A percentile compares a stretch with the other conserved stretches of the same genome.
These are phyloP conservation scores for Hortiboletus campestris DNA, from an alignment of 768 basidiomycete species.

Conservation along the genomic window DNA sequence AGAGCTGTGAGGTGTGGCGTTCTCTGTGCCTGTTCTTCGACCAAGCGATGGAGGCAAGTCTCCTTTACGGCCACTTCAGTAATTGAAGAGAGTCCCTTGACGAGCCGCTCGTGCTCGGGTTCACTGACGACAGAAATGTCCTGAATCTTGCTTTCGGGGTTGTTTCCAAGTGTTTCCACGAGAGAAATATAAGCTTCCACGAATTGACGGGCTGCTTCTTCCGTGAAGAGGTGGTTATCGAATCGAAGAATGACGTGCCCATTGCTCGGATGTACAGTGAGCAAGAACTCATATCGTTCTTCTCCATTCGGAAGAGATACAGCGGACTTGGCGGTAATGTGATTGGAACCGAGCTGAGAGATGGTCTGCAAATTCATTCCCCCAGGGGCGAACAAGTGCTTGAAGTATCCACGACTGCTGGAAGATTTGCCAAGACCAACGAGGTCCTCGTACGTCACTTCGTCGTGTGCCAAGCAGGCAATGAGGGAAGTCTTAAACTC, in stretches of 20 bases:
- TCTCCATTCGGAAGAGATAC: conserved; percentile 29
- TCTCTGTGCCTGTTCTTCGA: conserved; percentile 17
- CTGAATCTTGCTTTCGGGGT: conserved; percentile 12
- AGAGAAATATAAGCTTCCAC: conserved; percentile 30
- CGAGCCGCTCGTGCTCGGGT: conserved; percentile 15
- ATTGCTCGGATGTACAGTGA: conserved; percentile 25
- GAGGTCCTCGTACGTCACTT: conserved; percentile 32
- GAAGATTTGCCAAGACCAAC: conserved; percentile 27
- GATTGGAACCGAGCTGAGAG: conserved; percentile 18
- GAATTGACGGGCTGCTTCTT: conserved; percentile 29
- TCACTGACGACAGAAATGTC: conserved; percentile 17
- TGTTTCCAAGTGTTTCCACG: conserved; percentile 22
- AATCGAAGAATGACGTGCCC: conserved; percentile 29
- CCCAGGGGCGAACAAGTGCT: conserved; percentile 31
- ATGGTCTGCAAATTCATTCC: conserved; percentile 29
- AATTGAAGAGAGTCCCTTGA: conserved; percentile 27
- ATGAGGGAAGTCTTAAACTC: conserved; percentile 26
- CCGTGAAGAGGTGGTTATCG: conserved; percentile 29
- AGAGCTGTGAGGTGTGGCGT: conserved; percentile 23
- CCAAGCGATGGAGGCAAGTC: conserved; percentile 16
- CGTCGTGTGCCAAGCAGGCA: conserved; percentile 23
- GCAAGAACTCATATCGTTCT: conserved; percentile 23
- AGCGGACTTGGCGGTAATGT: conserved; percentile 16
- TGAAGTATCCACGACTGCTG: conserved; percentile 29
- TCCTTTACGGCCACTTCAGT: conserved; percentile 13